phyloP scores from a whole-genome alignment of 129 eudicot species.

The Pittosporum tobira region DNA sequence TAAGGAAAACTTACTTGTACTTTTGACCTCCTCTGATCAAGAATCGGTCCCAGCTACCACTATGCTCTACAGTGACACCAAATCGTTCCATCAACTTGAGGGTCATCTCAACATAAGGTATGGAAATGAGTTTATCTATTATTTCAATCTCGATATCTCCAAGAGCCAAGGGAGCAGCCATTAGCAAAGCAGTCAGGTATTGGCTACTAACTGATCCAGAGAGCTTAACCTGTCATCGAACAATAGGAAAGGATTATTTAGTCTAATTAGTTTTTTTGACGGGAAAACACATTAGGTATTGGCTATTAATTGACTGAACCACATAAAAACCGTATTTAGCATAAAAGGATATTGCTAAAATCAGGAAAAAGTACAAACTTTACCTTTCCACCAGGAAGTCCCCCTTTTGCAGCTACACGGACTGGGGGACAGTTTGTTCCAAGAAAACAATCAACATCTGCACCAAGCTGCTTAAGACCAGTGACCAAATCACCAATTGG shows the following conservation, averaged over 20 bases:
- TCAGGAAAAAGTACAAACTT: conserved; percentile 6
- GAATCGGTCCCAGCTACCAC: conserved; percentile 77
- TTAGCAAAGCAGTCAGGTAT: conserved; percentile 88
- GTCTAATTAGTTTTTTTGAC: too few species aligned
- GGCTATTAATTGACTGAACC: too few species aligned
- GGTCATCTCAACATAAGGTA: conserved; percentile 99
- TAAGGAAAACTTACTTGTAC: conserved; percentile 63
- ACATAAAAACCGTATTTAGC: too few species aligned
- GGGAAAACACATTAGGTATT: too few species aligned
- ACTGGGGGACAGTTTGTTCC: conserved; percentile 99
- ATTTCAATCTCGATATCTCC: conserved; percentile 96
- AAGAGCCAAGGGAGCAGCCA: conserved; percentile 91
- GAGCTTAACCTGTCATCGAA: conserved; percentile 67
- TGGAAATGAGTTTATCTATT: conserved; percentile 75
- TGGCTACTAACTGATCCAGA: conserved; percentile 97
- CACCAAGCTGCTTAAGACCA: conserved; percentile 96
- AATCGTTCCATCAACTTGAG: conserved; percentile 92
- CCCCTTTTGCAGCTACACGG: conserved; percentile 76
- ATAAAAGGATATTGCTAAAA: conserved; percentile 6
- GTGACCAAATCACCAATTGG: conserved; percentile 92
- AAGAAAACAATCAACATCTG: conserved; percentile 83
- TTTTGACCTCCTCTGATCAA: conserved; percentile 81
- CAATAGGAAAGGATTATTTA: neutral
- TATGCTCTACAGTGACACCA: conserved; percentile 45
- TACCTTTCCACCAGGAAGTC: conserved; percentile 99